Evolutionary conservation across 148 eudicot species (phyloP), one percentile per base, ranked within the genome.

Genomic region (Silene uniflora): DNA sequence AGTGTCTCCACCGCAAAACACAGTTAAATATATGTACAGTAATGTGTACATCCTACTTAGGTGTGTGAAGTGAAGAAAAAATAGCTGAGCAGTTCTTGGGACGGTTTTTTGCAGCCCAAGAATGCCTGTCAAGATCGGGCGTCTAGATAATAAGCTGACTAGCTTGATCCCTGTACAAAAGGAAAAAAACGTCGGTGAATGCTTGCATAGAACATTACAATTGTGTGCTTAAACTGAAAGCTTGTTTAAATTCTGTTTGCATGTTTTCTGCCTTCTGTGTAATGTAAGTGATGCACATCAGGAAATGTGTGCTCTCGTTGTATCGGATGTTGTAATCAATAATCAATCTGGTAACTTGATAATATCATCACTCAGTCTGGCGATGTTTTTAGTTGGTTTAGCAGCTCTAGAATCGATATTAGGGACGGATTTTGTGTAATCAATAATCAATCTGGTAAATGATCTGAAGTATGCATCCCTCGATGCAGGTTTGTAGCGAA

Each of bases 1-100:
- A 78, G 67, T 19, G 62, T 62, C 71, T 81, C 55, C 25, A 39
- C 62, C 35, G 73, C 76, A 29, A 52, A 18, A 21, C 6, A 44
- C 1, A 56, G 67, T 42, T 54, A 74, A 13, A 29, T 21, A 46
- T 62, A 3, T 81, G 84, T 81, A 81, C 84, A 81, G 78, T 71
- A 47, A 62, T 75, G 74, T 75, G 73, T 65, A 10, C 29, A 42
- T 75, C 70, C 69, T 66, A 10, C 44, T 55, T 44, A 4, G 5
- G 65, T 73, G 67, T 25, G 24, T 46, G 62, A 60, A 79, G 17
- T 42, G 46, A 44, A 11, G 60, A 59, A 60, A 32, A 7, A n/a
- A 65, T 10, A 32, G 19, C 22, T 1, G 13, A 68, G 73, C 73
- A 21, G 62, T 66, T 61, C 13, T 68, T 59, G 63, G 77, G 69